Evolutionary conservation across 495 filamentous ascomycete species (phyloP).

Genomic region (Staphylotrichum longicolle): DNA sequence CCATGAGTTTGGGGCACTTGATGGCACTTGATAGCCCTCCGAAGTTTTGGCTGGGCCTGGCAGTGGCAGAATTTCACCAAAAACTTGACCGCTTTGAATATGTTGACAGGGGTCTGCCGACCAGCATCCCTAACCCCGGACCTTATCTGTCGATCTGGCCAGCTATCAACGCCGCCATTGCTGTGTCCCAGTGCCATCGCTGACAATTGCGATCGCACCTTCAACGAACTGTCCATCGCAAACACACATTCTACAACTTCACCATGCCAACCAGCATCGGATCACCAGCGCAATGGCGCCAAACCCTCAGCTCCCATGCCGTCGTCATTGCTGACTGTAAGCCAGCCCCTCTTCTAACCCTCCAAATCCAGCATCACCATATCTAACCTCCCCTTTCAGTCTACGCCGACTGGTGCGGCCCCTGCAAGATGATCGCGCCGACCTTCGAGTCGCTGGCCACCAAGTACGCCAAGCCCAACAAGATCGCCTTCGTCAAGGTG

Average conservation of each 20-base stretch:
- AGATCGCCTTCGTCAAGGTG: conserved; percentile 61
- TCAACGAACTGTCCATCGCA: background rate
- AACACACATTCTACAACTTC: background rate
- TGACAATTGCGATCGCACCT: conserved; percentile 15
- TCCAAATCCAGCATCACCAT: too few relatives aligned
- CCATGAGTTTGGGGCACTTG: background rate
- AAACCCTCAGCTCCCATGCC: conserved; percentile 40
- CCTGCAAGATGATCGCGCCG: conserved; percentile 69
- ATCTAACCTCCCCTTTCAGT: conserved; percentile 33
- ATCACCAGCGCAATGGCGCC: conserved; percentile 46
- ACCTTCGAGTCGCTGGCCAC: conserved; percentile 58
- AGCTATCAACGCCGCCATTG: conserved; percentile 20
- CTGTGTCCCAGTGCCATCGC: background rate
- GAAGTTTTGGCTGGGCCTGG: conserved; percentile 12
- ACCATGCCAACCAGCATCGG: conserved; percentile 40
- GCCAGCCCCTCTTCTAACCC: conserved; percentile 12
- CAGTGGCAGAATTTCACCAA: conserved; percentile 32
- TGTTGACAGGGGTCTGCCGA: background rate
- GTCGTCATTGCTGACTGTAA: conserved; percentile 51
- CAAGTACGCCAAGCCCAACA: conserved; percentile 51
- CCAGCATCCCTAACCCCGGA: conserved; percentile 14
- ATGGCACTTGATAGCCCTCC: background rate
- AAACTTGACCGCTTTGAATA: conserved; percentile 28
- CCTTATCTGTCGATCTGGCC: conserved; percentile 28
- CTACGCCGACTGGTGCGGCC: conserved; percentile 69